Conservation (phyloP, 2,329 filamentous ascomycete species). For the Paecilomyces formosus region DNA sequence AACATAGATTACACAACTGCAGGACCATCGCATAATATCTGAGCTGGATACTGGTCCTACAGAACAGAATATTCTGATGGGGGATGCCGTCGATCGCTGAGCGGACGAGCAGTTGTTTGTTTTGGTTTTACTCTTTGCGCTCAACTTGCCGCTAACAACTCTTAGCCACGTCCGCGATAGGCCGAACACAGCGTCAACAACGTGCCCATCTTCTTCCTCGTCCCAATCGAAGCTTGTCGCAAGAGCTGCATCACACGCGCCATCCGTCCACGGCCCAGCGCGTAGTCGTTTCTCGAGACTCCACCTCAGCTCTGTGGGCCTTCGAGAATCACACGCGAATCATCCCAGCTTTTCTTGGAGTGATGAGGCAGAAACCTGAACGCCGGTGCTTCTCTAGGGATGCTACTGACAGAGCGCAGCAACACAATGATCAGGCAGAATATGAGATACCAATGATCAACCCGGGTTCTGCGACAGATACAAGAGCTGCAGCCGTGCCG, state of each 20-base stretch:
- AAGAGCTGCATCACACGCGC: neutral
- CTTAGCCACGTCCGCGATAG: neutral
- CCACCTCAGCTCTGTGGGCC: neutral
- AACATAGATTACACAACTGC: neutral
- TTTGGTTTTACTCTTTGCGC: constrained; percentile 21
- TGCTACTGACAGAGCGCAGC: no score
- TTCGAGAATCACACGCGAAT: neutral
- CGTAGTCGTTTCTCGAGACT: neutral
- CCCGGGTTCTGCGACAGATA: neutral
- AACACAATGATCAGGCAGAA: neutral
- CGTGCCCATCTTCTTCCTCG: neutral
- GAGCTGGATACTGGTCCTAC: neutral
- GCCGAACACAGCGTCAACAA: neutral
- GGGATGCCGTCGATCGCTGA: neutral
- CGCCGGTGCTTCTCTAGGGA: neutral
- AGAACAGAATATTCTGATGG: neutral
- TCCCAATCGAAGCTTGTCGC: neutral
- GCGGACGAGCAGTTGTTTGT: constrained; percentile 18
- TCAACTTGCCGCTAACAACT: neutral
- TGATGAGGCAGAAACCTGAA: neutral
- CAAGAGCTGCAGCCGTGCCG: neutral
- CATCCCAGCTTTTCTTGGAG: neutral
- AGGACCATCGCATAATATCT: neutral
- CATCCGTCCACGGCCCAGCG: neutral
- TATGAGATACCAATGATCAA: neutral